Percentiles rank a stretch among this genome's conserved stretches.
Evolutionary conservation across 1,139 yeast species (phyloP).

Genomic region (Lodderomyces orthopsilosis): DNA sequence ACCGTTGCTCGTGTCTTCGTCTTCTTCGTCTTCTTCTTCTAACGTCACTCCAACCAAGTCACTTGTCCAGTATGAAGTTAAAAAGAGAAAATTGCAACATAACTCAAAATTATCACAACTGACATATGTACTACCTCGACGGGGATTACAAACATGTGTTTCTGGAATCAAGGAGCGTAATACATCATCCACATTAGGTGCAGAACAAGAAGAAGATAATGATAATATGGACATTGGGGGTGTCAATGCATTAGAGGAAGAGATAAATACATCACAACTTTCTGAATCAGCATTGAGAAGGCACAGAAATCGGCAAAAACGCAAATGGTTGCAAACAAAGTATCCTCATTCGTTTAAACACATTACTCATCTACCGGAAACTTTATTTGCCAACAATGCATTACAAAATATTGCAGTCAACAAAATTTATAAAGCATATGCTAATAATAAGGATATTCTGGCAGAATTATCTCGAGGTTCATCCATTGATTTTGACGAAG

Average conservation of each 20-base stretch:
- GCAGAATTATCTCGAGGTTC: slow-evolving; percentile 25
- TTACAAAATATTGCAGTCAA: slow-evolving; percentile 34
- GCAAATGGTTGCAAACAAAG: slow-evolving; percentile 31
- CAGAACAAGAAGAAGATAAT: slow-evolving; percentile 24
- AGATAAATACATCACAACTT: slow-evolving; percentile 14
- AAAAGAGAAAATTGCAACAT: slow-evolving; percentile 8
- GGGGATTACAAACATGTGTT: slow-evolving; percentile 49
- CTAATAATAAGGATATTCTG: slow-evolving; percentile 17
- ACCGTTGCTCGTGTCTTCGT: slow-evolving; percentile 65
- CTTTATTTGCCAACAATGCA: slow-evolving; percentile 33
- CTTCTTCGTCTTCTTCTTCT: slow-evolving; percentile 13
- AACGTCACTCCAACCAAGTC: not conserved
- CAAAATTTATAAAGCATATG: slow-evolving; percentile 19
- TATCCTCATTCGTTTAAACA: slow-evolving; percentile 39
- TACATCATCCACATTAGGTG: slow-evolving; percentile 14
- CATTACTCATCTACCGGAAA: slow-evolving; percentile 36
- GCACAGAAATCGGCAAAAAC: slow-evolving; percentile 32
- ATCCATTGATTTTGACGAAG: slow-evolving; percentile 38
- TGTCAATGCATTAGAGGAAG: slow-evolving; percentile 18
- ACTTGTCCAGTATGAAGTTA: not conserved
- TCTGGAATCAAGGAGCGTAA: slow-evolving; percentile 37
- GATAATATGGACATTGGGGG: slow-evolving; percentile 45
- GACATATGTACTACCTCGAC: slow-evolving; percentile 41
- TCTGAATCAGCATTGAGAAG: slow-evolving; percentile 36
- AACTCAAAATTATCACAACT: slow-evolving; percentile 39